Conservation (phyloP, 257 asterid genomes). For the Petunia axillaris region DNA sequence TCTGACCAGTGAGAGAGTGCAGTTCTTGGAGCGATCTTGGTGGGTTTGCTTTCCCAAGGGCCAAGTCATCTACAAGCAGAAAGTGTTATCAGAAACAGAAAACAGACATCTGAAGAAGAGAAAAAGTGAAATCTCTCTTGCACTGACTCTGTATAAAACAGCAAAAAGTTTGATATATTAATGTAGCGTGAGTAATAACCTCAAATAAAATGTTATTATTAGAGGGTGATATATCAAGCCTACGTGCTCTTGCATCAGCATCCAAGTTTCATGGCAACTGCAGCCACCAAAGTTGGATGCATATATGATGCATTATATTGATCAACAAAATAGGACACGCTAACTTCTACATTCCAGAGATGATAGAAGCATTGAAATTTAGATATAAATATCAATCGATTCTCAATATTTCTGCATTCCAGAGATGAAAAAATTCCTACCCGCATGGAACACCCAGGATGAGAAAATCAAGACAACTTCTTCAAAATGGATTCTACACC, state of each 20-base stretch:
- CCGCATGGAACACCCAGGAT: too few species aligned
- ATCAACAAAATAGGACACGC: conserved; percentile 14
- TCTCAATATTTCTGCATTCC: too few species aligned
- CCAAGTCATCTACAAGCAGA: conserved; percentile 65
- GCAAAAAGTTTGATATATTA: conserved; percentile 23
- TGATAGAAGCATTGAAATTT: too few species aligned
- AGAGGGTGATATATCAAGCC: conserved; percentile 63
- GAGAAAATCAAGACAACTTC: too few species aligned
- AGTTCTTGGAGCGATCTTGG: conserved; percentile 70
- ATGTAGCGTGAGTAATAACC: conserved; percentile 77
- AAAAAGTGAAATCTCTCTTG: conserved; percentile 38
- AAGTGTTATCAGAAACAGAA: conserved; percentile 52
- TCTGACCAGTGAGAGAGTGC: conserved; percentile 69
- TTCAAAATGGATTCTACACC: too few species aligned
- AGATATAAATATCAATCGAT: too few species aligned
- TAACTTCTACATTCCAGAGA: not conserved
- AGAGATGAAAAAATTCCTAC: too few species aligned
- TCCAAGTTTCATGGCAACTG: conserved; percentile 48
- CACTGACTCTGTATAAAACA: not conserved
- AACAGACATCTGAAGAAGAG: conserved; percentile 47
- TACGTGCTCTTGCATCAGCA: conserved; percentile 55
- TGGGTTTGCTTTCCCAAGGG: conserved; percentile 69
- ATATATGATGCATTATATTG: conserved; percentile 43
- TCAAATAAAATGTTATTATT: conserved; percentile 55
- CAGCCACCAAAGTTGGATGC: conserved; percentile 50